These are phyloP conservation scores for Magnolia kwangsiensis DNA, from an alignment of 164 flowering plant species.

Conservation along the genomic window DNA sequence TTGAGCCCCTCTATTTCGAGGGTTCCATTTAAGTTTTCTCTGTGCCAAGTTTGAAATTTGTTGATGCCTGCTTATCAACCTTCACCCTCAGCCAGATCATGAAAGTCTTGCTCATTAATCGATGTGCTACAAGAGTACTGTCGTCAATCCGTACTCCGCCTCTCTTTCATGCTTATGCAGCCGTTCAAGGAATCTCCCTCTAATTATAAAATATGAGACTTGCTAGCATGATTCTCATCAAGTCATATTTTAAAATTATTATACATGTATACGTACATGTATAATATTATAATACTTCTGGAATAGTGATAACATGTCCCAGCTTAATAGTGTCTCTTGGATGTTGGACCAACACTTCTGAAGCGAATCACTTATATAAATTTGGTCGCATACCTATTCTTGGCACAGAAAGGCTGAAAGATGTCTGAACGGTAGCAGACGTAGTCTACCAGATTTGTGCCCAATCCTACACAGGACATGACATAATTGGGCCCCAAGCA, in stretches of 20 bases:
- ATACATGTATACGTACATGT: background rate
- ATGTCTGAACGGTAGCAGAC: too few species aligned
- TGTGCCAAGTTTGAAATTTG: background rate
- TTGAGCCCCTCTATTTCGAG: background rate
- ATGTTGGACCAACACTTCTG: too few species aligned
- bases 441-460: too few species aligned
- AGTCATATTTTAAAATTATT: background rate
- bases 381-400: too few species aligned
- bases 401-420: too few species aligned
- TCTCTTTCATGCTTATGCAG: background rate
- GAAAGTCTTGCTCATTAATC: background rate
- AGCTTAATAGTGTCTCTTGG: too few species aligned
- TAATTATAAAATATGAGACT: background rate
- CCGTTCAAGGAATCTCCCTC: constrained; percentile 12
- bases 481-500: too few species aligned
- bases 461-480: too few species aligned
- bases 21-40: background rate
- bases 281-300: too few species aligned
- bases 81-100: background rate
- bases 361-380: too few species aligned
- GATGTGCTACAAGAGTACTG: background rate
- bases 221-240: background rate
- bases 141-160: constrained; percentile 14
- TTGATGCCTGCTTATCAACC: background rate
- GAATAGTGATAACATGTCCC: too few species aligned